Base-by-base conservation (phyloP, 345 rosid species). In the Camelina laxa region DNA sequence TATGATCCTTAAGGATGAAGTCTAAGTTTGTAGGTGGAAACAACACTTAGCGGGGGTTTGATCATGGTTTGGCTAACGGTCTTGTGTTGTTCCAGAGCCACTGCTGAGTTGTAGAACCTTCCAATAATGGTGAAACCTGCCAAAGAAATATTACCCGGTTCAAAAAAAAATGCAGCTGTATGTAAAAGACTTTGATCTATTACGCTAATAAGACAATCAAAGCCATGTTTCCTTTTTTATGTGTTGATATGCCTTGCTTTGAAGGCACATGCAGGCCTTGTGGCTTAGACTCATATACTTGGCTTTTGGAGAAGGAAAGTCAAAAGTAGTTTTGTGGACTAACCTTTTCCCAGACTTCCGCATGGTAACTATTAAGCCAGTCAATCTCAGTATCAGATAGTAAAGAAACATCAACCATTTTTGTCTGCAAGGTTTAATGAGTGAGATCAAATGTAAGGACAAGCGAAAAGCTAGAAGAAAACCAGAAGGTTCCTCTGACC, bases 271-370 rank as follows among this genome's bases (percentile, higher is more conserved):
- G 66, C 19, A 38, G 31, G 24, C 45, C 19, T 57, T 41, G 42
- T 36, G 42, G 15, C 62, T 64, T 47, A 69, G n/a, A 70, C 36
- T 53, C 31, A 38, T 35, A 7, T 33, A 36, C 65, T 27, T 61
- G 33, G 50, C n/a, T 38, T 56, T 71, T 48, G 51, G 17, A 54
- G 30, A 57, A 60, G 8, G 27, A 1, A 67, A 54, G 58, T 15
- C n/a, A 20, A 54, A 36, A 51, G 31, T 33, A 33, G 2, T 61
- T 54, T 50, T 41, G 53, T 42, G 51, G 39, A 48, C 71, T 78
- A 73, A 89, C 98, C 96, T 94, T 94, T 61, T 86, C 93, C 98
- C 98, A 90, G 60, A 91, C 97, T 81, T 90, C 92, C 2, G 79
- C 54, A 72, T 91, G 98, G 86, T 94, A 94, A 58, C 75, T 67